Evolutionary conservation across 2,329 filamentous ascomycete genomes (phyloP).

Genomic region (Fusarium secorum): DNA sequence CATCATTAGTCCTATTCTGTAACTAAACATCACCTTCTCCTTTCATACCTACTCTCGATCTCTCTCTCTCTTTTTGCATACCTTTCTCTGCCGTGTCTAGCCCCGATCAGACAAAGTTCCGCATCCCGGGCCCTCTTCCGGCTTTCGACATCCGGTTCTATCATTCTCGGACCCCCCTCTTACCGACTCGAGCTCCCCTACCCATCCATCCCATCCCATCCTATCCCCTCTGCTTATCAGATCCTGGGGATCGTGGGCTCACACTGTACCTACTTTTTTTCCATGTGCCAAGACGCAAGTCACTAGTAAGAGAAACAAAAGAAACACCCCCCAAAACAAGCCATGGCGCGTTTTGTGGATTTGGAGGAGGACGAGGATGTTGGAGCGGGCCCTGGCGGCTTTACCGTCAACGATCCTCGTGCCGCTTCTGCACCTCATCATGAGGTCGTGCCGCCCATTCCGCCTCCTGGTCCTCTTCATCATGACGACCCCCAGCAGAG

Average conservation of each 20-base stretch:
- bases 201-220: constrained; percentile 8
- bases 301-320: constrained; percentile 7
- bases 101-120: constrained; percentile 18
- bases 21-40: constrained; percentile 19
- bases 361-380: constrained; percentile 41
- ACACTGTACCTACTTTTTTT: constrained; percentile 24
- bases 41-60: not conserved
- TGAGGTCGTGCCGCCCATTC: constrained; percentile 32
- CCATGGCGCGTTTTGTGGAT: constrained; percentile 45
- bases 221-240: constrained; percentile 39
- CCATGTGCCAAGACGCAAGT: constrained; percentile 18
- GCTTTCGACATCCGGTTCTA: constrained; percentile 35
- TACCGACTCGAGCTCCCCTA: not conserved
- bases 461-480: constrained; percentile 38
- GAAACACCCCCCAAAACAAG: constrained; percentile 2
- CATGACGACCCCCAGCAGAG: constrained; percentile 34
- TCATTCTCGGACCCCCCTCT: constrained; percentile 28
- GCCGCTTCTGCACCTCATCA: constrained; percentile 34
- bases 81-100: constrained; percentile 22
- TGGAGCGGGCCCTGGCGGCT: constrained; percentile 27
- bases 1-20: constrained; percentile 21
- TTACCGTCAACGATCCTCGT: constrained; percentile 27
- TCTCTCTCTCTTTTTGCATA: not conserved
- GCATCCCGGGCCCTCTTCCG: constrained; percentile 31
- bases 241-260: constrained; percentile 35